Evolutionary conservation across 2,329 filamentous ascomycete species (phyloP).

Genomic region (Colletotrichum lupini): DNA sequence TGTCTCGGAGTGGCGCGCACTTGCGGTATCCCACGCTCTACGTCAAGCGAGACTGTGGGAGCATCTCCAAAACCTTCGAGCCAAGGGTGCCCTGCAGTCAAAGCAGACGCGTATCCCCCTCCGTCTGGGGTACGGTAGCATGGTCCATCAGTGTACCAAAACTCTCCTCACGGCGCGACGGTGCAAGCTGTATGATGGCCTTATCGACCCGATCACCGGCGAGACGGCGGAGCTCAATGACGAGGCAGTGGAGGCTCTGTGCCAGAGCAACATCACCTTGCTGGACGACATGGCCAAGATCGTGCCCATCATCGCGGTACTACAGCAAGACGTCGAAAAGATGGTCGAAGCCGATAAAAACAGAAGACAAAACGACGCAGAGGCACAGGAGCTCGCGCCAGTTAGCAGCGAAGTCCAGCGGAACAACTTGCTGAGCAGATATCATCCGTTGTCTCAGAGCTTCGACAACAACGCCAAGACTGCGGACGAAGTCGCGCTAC

Average conservation of each 20-base stretch:
- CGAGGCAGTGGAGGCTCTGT: neutral
- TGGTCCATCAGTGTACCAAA: slow-evolving; percentile 26
- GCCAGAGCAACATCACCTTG: slow-evolving; percentile 11
- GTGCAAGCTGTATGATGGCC: neutral
- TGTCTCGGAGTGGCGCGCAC: neutral
- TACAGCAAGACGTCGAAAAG: slow-evolving; percentile 21
- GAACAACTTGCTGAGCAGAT: slow-evolving; percentile 13
- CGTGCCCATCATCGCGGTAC: slow-evolving; percentile 11
- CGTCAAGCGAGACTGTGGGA: slow-evolving; percentile 15
- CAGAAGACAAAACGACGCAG: neutral
- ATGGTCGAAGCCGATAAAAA: slow-evolving; percentile 6
- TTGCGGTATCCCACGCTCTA: slow-evolving; percentile 18
- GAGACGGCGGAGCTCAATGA: neutral
- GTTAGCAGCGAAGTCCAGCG: slow-evolving; percentile 21
- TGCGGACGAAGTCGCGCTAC: slow-evolving; percentile 14
- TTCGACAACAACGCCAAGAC: slow-evolving; percentile 22
- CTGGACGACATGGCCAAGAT: slow-evolving; percentile 28
- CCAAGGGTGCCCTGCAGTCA: slow-evolving; percentile 14
- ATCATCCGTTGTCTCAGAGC: slow-evolving; percentile 20
- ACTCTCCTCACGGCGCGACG: slow-evolving; percentile 8
- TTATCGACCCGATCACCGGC: slow-evolving; percentile 9
- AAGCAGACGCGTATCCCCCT: slow-evolving; percentile 24
- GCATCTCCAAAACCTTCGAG: neutral
- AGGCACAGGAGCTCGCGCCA: neutral
- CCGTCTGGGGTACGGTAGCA: slow-evolving; percentile 11